Evolutionary conservation across 2,329 filamentous ascomycete genomes (phyloP), one percentile per base, ranked within the genome.

Genomic region (Calonectria leucothoes): DNA sequence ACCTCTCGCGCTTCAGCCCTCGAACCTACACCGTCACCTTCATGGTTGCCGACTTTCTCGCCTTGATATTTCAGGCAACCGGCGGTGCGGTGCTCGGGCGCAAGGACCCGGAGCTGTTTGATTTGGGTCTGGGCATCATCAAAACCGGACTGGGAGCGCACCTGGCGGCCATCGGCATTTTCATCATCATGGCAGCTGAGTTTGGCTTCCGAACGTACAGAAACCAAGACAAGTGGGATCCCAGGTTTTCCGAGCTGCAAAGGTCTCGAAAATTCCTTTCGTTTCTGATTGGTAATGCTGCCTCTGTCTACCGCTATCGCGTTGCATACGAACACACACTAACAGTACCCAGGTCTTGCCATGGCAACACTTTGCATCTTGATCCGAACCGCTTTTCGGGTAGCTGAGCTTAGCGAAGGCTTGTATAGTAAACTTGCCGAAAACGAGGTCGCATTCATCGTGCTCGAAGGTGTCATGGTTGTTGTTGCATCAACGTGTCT

Each of bases 301-400:
- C 45, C n/a, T 1, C 3, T 92, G 92, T 75, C 90, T 33, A 8
- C 17, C 33, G 93, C 77, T 93, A 92, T 52, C 93, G 93, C 67
- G 93, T 91, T 59, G 92, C 92, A 63, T n/a, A n/a, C n/a, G n/a
- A 93, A 95, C 84, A 94, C 94, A 84, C 95, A 20, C 93, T 94
- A 82, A 92, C 91, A 83, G 94, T 45, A 23, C 25, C 4, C 39
- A 76, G 73, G 71, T 6, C 66, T 70, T 27, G 12, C 61, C 0
- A 37, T 69, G 52, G 69, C 75, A 8, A 76, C 75, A 1, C n/a
- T 75, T 12, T 68, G 42, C 52, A 76, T 76, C 65, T 52, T 76
- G 39, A 75, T 76, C 65, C 69, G 75, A 52, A 74, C 75, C 5
- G 57, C 71, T 0, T 76, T 72, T 33, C 74, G 75, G 25, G 69